phyloP scores from a whole-genome alignment of 78 protist species.

The Dictyostelium purpureum region DNA sequence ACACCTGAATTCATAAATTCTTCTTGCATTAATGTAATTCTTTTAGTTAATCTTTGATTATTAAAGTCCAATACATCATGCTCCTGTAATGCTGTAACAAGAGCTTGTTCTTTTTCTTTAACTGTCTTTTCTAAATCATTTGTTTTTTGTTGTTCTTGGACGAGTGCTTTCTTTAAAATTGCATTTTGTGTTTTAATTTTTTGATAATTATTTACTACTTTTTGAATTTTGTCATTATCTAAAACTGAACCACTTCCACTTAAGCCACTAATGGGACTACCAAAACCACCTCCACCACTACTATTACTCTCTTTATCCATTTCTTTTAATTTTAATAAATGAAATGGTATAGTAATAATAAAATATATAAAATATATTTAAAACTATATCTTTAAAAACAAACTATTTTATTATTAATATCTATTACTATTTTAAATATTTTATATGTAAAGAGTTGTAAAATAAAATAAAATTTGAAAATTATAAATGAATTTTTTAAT shows the following conservation, averaged over 20 bases:
- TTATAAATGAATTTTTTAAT: not conserved
- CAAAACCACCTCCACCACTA: not conserved
- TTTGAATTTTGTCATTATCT: slow-evolving; percentile 47
- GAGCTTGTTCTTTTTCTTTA: slow-evolving; percentile 45
- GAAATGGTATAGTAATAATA: too few species aligned
- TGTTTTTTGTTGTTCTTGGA: slow-evolving; percentile 66
- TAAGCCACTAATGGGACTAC: not conserved
- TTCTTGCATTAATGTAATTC: slow-evolving; percentile 52
- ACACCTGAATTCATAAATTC: slow-evolving; percentile 33
- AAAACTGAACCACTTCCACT: not conserved
- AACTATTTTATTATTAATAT: too few species aligned
- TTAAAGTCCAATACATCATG: slow-evolving; percentile 74
- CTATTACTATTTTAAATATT: too few species aligned
- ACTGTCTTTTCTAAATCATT: slow-evolving; percentile 28
- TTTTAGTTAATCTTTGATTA: slow-evolving; percentile 66
- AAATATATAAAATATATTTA: too few species aligned
- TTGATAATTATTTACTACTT: slow-evolving; percentile 46
- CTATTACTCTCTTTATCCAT: not conserved
- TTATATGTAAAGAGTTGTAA: too few species aligned
- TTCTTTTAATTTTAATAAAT: too few species aligned
- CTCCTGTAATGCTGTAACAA: slow-evolving; percentile 51
- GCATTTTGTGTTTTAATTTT: slow-evolving; percentile 65
- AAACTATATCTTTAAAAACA: too few species aligned
- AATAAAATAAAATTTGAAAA: too few species aligned
- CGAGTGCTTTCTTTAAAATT: slow-evolving; percentile 44